Conservation (phyloP, 345 rosid genomes). For the Arabidopsis suecica region DNA sequence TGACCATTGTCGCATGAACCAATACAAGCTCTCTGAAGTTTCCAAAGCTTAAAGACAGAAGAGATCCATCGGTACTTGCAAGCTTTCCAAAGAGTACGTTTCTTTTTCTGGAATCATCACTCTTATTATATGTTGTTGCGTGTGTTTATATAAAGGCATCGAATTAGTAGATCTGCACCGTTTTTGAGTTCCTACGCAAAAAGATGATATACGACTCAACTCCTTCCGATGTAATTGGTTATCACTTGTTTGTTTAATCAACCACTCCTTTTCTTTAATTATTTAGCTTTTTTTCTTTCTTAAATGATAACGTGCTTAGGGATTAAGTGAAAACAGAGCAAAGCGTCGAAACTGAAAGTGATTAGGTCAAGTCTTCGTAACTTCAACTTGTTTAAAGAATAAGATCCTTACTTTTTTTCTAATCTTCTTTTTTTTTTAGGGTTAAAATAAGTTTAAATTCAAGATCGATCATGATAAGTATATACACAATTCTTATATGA, state of each 20-base stretch:
- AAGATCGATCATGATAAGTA: conserved; percentile 16
- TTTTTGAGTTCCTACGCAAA: conserved; percentile 21
- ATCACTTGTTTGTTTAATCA: conserved; percentile 30
- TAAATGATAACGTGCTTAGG: conserved; percentile 22
- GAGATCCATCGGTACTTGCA: conserved; percentile 25
- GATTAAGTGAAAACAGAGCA: conserved; percentile 44
- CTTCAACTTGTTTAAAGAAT: conserved; percentile 2
- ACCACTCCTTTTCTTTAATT: conserved; percentile 23
- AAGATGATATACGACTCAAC: conserved; percentile 2
- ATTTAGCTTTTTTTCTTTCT: neutral
- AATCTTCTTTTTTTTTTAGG: neutral
- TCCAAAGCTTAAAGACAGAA: conserved; percentile 10
- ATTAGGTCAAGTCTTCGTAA: conserved; percentile 42
- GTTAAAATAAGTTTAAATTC: neutral
- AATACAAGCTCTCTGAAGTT: neutral
- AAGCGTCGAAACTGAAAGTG: conserved; percentile 30
- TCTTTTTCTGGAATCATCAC: conserved; percentile 7
- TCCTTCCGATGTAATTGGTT: conserved; percentile 12
- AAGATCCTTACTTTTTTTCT: conserved; percentile 14
- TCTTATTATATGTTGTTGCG: conserved; percentile 15
- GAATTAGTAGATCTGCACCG: conserved; percentile 37
- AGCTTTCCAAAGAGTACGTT: conserved; percentile 20
- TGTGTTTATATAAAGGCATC: neutral
- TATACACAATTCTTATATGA: conserved; percentile 1
- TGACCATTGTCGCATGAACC: conserved; percentile 17